These are phyloP conservation scores for Kodamaea sagamina DNA, from an alignment of 805 yeast species.

Conservation along the genomic window DNA sequence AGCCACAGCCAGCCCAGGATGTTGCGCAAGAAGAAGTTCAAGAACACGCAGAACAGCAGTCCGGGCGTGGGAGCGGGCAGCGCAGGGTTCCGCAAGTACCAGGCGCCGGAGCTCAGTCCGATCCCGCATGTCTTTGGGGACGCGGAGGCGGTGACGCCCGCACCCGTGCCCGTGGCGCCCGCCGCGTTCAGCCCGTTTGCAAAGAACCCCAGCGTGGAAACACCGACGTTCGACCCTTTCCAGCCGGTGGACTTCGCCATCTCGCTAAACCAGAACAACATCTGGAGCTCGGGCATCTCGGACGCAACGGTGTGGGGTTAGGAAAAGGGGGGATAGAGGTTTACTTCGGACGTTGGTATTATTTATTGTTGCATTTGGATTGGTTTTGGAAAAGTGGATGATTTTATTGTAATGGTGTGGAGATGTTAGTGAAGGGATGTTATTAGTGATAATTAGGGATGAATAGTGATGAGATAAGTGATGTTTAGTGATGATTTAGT, in stretches of 20 bases:
- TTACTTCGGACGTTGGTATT: background rate
- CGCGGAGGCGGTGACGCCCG: background rate
- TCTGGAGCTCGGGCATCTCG: conserved; percentile 25
- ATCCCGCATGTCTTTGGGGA: conserved; percentile 10
- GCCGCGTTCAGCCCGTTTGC: conserved; percentile 4
- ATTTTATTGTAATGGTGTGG: no score
- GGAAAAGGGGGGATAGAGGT: background rate
- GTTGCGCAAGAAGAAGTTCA: conserved; percentile 8
- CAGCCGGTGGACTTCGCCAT: conserved; percentile 18
- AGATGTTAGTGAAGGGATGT: no score
- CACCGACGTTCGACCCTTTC: conserved; percentile 31
- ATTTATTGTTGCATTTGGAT: conserved; percentile 2
- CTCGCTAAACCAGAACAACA: conserved; percentile 18
- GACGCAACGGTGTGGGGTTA: conserved; percentile 39
- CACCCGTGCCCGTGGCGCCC: background rate
- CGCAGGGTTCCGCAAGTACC: background rate
- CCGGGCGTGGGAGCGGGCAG: background rate
- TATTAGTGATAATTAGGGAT: background rate
- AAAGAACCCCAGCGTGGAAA: conserved; percentile 8
- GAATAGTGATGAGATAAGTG: background rate
- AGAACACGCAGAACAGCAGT: background rate
- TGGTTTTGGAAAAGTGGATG: conserved; percentile 6
- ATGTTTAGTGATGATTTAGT: no score
- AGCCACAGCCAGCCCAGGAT: conserved; percentile 33
- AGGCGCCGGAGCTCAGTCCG: conserved; percentile 4